These are phyloP conservation scores for Lecanicillium sp. DNA, from an alignment of 2,329 filamentous ascomycete species.

Conservation along the genomic window DNA sequence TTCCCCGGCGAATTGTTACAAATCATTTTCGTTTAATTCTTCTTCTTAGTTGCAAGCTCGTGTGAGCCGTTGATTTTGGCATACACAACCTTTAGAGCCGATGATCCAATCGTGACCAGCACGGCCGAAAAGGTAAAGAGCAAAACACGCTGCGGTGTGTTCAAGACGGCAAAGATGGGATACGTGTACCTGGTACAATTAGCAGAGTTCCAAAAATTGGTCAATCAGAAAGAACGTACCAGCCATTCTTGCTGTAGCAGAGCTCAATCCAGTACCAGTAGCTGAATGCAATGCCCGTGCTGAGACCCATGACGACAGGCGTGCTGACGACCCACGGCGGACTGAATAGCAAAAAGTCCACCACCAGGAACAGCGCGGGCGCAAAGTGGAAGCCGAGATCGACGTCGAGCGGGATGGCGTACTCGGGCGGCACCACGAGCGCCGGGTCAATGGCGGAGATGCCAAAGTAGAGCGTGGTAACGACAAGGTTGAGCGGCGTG, in stretches of 20 bases:
- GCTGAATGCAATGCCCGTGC: slow-evolving; percentile 52
- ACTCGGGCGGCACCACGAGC: slow-evolving; percentile 48
- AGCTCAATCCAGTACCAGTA: slow-evolving; percentile 77
- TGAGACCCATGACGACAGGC: slow-evolving; percentile 53
- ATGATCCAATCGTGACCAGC: slow-evolving; percentile 66
- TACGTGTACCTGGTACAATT: slow-evolving; percentile 65
- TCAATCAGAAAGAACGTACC: slow-evolving; percentile 37
- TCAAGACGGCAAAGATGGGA: slow-evolving; percentile 69
- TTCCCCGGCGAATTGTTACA: background rate
- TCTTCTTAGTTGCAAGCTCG: slow-evolving; percentile 28
- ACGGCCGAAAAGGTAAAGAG: slow-evolving; percentile 65
- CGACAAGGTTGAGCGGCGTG: slow-evolving; percentile 64
- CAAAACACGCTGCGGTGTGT: slow-evolving; percentile 56
- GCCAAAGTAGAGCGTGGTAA: slow-evolving; percentile 68
- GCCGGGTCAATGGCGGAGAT: slow-evolving; percentile 51
- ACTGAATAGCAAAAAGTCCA: slow-evolving; percentile 63
- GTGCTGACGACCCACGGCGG: slow-evolving; percentile 65
- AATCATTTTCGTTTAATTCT: slow-evolving; percentile 12
- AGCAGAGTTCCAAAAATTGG: slow-evolving; percentile 10
- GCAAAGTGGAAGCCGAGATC: slow-evolving; percentile 63
- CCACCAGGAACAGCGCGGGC: slow-evolving; percentile 56
- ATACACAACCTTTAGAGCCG: slow-evolving; percentile 64
- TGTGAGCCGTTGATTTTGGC: slow-evolving; percentile 55
- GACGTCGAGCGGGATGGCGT: slow-evolving; percentile 47
- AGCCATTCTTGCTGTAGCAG: slow-evolving; percentile 62